A percentile compares a stretch with the other conserved stretches of the same genome.
These are phyloP conservation scores for Dictyostelium firmibasis DNA, from an alignment of 78 protist species.

Conservation along the genomic window DNA sequence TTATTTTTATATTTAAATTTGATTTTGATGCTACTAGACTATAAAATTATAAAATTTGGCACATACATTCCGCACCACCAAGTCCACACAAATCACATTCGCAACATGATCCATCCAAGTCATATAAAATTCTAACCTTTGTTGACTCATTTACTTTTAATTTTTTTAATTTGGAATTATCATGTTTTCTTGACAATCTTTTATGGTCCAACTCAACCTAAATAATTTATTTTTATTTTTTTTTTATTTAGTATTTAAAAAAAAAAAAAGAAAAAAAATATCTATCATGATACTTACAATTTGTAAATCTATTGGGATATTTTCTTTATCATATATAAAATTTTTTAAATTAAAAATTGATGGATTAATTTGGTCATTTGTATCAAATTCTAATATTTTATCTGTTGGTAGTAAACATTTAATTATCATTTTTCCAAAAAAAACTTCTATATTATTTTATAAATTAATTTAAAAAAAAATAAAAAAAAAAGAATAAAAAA, in stretches of 20 bases:
- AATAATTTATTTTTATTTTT: not conserved
- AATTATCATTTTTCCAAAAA: not conserved
- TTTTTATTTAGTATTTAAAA: not conserved
- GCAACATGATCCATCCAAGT: not conserved
- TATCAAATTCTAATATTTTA: not conserved
- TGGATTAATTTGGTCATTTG: not conserved
- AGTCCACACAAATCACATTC: not conserved
- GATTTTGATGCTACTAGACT: too few species aligned
- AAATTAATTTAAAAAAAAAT: too few species aligned
- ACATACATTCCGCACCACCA: not conserved
- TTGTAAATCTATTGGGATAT: not conserved
- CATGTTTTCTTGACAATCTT: not conserved
- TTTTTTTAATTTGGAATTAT: not conserved
- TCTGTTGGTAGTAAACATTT: not conserved
- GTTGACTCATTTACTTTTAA: not conserved
- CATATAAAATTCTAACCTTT: not conserved
- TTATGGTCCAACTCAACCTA: not conserved
- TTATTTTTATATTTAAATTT: too few species aligned
- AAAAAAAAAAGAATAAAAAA: not conserved
- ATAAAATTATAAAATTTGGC: not conserved
- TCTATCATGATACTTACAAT: not conserved
- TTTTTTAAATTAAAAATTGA: not conserved
- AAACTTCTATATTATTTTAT: not conserved
- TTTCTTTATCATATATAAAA: not conserved
- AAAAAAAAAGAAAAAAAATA: not conserved